Percentiles rank a stretch among this genome's conserved stretches.
These are phyloP conservation scores for Kitagawia praeruptora DNA, from an alignment of 129 eudicot species.

Conservation along the genomic window DNA sequence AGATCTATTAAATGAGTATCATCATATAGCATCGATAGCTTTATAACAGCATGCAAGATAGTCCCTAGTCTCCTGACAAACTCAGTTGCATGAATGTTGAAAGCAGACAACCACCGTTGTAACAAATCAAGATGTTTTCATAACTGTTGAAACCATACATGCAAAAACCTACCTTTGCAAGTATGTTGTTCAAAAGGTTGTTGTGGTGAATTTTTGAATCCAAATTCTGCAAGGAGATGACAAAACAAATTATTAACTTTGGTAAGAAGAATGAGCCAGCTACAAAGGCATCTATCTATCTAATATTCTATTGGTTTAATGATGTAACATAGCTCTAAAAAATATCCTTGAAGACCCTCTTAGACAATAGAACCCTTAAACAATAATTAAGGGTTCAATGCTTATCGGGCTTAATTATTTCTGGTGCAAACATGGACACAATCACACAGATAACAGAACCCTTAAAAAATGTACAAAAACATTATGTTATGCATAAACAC, in stretches of 20 bases:
- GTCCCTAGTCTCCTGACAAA: neutral
- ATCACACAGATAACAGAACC: neutral
- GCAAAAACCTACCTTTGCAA: constrained; percentile 58
- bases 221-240: constrained; percentile 56
- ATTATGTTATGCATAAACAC: no score
- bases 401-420: neutral
- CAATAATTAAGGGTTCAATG: neutral
- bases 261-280: constrained; percentile 4
- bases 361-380: neutral
- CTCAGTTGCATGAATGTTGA: neutral
- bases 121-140: neutral
- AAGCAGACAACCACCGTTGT: neutral
- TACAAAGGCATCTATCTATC: neutral
- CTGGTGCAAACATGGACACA: neutral
- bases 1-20: neutral
- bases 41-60: neutral
- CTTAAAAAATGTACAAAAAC: neutral
- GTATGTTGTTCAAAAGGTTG: constrained; percentile 92
- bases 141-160: neutral
- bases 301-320: neutral
- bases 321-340: neutral
- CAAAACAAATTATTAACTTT: constrained; percentile 3
- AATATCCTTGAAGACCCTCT: neutral
- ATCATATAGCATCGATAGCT: neutral
- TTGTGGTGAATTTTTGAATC: constrained; percentile 99